Percentiles rank a stretch among this genome's conserved stretches.
Evolutionary conservation across 305 asterid species (phyloP).

Genomic region (Rubia balearica): DNA sequence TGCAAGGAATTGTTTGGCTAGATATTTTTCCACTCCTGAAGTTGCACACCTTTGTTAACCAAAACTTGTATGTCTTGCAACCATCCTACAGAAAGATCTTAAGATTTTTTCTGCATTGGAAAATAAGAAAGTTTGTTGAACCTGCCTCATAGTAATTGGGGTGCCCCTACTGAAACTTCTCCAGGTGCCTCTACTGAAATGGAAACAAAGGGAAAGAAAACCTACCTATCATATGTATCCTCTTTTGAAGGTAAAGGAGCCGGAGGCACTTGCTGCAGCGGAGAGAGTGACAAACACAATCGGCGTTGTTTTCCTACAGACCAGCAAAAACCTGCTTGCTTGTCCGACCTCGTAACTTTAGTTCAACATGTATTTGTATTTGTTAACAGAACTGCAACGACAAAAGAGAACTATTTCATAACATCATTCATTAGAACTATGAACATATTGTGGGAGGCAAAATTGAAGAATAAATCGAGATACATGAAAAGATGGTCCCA

Average conservation of each 20-base stretch:
- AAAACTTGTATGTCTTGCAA: constrained; percentile 33
- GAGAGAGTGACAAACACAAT: constrained; percentile 15
- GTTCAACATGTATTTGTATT: constrained; percentile 59
- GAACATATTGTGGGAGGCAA: too few relatives aligned
- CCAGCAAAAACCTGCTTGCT: constrained; percentile 31
- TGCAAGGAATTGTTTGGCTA: too few relatives aligned
- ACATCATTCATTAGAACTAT: too few relatives aligned
- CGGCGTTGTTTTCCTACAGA: constrained; percentile 18
- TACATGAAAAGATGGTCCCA: too few relatives aligned
- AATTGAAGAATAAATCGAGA: too few relatives aligned
- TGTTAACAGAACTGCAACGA: constrained; percentile 49
- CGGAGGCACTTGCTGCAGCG: constrained; percentile 16
- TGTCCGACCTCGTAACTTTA: constrained; percentile 49
- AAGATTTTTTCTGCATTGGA: constrained; percentile 41
- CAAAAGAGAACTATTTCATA: constrained; percentile 87
- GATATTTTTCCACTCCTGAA: constrained; percentile 51
- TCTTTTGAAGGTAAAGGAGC: too few relatives aligned
- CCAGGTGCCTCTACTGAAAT: constrained; percentile 11
- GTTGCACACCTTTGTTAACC: constrained; percentile 31
- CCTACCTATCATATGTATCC: neutral
- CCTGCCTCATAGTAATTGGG: constrained; percentile 6
- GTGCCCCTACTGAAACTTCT: constrained; percentile 15
- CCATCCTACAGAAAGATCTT: constrained; percentile 52
- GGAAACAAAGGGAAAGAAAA: constrained; percentile 11
- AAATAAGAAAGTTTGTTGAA: constrained; percentile 19